Evolutionary conservation across 441 rosid genomes (phyloP), one percentile per base, ranked within the genome.

Genomic region (Erodium texanum): DNA sequence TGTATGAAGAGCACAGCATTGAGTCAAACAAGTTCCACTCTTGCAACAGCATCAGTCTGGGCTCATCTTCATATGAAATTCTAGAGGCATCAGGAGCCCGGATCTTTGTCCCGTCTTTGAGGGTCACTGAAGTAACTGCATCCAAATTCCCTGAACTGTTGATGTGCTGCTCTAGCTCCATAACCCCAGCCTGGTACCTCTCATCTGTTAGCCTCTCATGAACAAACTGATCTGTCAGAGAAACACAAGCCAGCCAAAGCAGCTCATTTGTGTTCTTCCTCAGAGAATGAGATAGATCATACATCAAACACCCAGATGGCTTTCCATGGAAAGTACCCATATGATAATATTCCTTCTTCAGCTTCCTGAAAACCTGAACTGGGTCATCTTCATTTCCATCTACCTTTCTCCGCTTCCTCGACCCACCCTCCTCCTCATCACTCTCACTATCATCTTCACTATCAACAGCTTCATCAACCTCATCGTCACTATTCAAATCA

Each of bases 151-250:
- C 96, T 0, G 87, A 83, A 77, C 93, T 85, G 67, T 87, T 89
- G 70, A 93, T 88, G 59, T 91, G 96, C 74, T 93, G 95, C 80
- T 93, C 97, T 68, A 93, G 96, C 87, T 89, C 99, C 96, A 89
- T 93, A 38, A 91, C 95, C 29, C 95, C 93, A 68, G 87, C 95
- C 76, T 85, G 89, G 71, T 91, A 93, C 86, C 99, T 88, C 77
- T 93, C 97, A 77, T 89, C 96, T 1, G 97, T 89, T 41, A 93
- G 71, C 77, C 92, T 85, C 85, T 89, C 97, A n/a, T 93, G 96
- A 68, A 91, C 93, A 70, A 93, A 91, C 79, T 93, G 99, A 81
- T 91, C 97, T 48, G 99, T 84, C 65, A 91, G 77, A 0, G 97
- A 87, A 75, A 93, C 89, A 77, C 97, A 93, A 77, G 99, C 93